Percentiles rank a stretch among this genome's conserved stretches.
Conservation (phyloP, 2,329 filamentous ascomycete species). For the Macrophomina tecta region DNA sequence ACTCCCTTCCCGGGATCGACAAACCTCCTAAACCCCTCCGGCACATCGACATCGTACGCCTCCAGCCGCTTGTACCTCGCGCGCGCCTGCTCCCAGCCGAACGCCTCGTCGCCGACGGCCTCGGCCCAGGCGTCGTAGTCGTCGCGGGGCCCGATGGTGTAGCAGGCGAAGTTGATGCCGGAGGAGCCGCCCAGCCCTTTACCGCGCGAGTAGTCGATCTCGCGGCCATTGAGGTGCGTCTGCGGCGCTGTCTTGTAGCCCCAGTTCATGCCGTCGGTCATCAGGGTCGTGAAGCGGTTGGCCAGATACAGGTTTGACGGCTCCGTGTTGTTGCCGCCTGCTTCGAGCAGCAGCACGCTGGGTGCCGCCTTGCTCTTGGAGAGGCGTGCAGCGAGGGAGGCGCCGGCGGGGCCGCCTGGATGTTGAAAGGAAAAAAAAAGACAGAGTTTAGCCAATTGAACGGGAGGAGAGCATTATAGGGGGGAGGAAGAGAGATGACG, state of each 20-base stretch:
- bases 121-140: slow-evolving; percentile 69
- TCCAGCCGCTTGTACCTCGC: slow-evolving; percentile 60
- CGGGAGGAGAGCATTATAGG: neutral
- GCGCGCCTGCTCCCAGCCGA: slow-evolving; percentile 61
- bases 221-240: slow-evolving; percentile 42
- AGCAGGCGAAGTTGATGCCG: slow-evolving; percentile 55
- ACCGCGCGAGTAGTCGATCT: slow-evolving; percentile 51
- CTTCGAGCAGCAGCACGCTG: slow-evolving; percentile 65
- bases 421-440: neutral
- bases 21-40: slow-evolving; percentile 47
- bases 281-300: slow-evolving; percentile 60
- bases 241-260: slow-evolving; percentile 54
- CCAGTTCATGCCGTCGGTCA: slow-evolving; percentile 58
- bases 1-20: slow-evolving; percentile 50
- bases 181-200: slow-evolving; percentile 55
- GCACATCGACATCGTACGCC: slow-evolving; percentile 52
- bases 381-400: slow-evolving; percentile 60
- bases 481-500: slow-evolving; percentile 17
- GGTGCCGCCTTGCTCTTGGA: slow-evolving; percentile 56
- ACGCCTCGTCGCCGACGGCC: slow-evolving; percentile 61
- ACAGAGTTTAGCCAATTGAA: too few species aligned
- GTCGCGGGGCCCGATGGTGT: slow-evolving; percentile 60
- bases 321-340: slow-evolving; percentile 55
- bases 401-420: slow-evolving; percentile 66
- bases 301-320: slow-evolving; percentile 50